A percentile compares a stretch with the other conserved stretches of the same genome.
These are phyloP conservation scores for Ophiostoma quercus DNA, from an alignment of 2,329 filamentous ascomycete genomes.

Conservation along the genomic window DNA sequence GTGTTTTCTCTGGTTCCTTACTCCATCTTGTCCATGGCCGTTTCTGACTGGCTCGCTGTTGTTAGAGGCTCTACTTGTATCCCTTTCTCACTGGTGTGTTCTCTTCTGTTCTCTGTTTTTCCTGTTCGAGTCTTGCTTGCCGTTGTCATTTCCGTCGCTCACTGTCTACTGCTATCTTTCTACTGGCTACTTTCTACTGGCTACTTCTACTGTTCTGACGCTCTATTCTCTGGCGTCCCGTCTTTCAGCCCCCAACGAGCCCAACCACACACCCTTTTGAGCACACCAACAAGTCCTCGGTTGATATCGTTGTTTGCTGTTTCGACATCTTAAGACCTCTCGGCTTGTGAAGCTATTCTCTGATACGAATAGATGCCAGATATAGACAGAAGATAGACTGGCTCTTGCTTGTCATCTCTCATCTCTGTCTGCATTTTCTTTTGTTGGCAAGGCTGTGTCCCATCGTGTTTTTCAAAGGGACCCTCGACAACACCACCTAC, in stretches of 20 bases:
- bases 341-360: not conserved
- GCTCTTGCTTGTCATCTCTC: not conserved
- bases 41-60: not conserved
- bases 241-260: constrained; percentile 4
- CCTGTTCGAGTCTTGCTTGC: not conserved
- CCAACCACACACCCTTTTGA: not conserved
- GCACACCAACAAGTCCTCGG: not conserved
- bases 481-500: not conserved
- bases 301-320: too few relatives aligned
- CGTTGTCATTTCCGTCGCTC: not conserved
- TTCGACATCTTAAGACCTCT: not conserved
- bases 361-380: too few relatives aligned
- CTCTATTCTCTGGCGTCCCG: not conserved
- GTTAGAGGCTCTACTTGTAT: not conserved
- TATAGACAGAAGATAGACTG: not conserved
- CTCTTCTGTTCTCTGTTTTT: not conserved
- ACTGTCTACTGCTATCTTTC: not conserved
- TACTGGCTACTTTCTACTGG: not conserved
- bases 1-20: not conserved
- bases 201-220: not conserved
- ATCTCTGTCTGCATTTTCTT: not conserved
- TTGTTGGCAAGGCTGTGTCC: not conserved
- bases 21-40: not conserved
- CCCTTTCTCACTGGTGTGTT: not conserved
- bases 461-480: not conserved